Evolutionary conservation across 208 protist species (phyloP).

Genomic region (Leishmania lainsoni): DNA sequence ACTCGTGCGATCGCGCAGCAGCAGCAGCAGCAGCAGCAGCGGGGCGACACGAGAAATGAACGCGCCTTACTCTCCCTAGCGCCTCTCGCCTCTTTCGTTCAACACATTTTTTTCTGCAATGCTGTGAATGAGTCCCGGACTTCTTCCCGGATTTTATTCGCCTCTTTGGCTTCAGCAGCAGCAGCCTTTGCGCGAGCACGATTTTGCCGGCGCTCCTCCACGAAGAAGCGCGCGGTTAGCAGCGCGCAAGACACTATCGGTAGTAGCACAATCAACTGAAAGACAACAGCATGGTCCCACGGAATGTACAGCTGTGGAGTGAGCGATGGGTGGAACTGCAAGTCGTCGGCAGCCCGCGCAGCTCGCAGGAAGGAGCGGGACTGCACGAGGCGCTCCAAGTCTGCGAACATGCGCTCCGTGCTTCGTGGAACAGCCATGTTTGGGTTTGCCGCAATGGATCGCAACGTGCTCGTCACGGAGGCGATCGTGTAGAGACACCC

Average conservation of each 20-base stretch:
- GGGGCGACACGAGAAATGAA: background rate
- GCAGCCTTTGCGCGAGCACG: slow-evolving; percentile 2
- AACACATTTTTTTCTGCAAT: background rate
- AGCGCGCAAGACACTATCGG: slow-evolving; percentile 45
- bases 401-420: slow-evolving; percentile 30
- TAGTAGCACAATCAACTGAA: slow-evolving; percentile 64
- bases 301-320: slow-evolving; percentile 83
- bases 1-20: background rate
- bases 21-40: background rate
- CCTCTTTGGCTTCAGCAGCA: background rate
- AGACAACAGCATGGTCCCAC: slow-evolving; percentile 65
- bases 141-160: slow-evolving; percentile 9
- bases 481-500: slow-evolving; percentile 63
- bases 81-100: background rate
- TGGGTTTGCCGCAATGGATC: slow-evolving; percentile 37
- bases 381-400: slow-evolving; percentile 37
- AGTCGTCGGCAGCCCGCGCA: slow-evolving; percentile 63
- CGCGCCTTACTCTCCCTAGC: background rate
- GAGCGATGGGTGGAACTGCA: slow-evolving; percentile 77
- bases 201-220: slow-evolving; percentile 13
- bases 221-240: slow-evolving; percentile 39
- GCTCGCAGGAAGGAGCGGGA: slow-evolving; percentile 38
- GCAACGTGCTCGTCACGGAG: slow-evolving; percentile 45
- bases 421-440: slow-evolving; percentile 54
- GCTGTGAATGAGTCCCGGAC: background rate